Base-by-base conservation (phyloP, 768 basidiomycete genomes). In the Naganishia vaughanmartiniae region DNA sequence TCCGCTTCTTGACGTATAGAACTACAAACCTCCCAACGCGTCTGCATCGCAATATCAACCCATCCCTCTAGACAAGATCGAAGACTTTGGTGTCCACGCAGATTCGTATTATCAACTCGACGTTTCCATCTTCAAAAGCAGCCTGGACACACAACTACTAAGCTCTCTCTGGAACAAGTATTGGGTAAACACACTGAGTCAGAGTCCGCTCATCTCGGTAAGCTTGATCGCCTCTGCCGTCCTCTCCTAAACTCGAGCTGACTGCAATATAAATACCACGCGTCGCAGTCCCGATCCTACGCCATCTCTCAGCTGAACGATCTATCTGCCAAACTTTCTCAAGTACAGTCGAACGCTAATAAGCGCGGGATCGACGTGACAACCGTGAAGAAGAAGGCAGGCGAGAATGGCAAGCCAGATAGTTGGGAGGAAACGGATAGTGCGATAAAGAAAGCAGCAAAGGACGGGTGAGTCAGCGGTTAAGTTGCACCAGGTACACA, bases 1-100 rank as follows among this genome's bases (percentile, higher is more conserved):
- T 66, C 57, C 65, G 30, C 4, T 28, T 1, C 31, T 1, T 28
- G 7, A 21, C 28, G 28, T 73, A 84, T 15, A 42, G 84, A 90
- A 89, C 76, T 96, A 96, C 83, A 92, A 89, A 1, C 93, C 95
- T 2, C 88, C 91, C 0, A 82, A 85, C 56, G 71, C 79, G 84
- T 57, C 85, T 24, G 81, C 88, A 1, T 90, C 90, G 30, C 90
- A 94, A 80, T 97, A 97, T 76, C 95, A 99, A 80, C 93, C 91
- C 57, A 97, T 98, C 75, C 96, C 96, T 0, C 85, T 96, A 46
- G 88, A 86, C 84, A 99, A 99, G 84, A 94, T 99, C 70, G 96
- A 98, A 81, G 96, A 99, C 80, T 99, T 99, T 78, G 96, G 96
- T 80, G 96, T 97, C 4, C 96, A 99, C 77, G 93, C 95, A 39